Evolutionary conservation across 2,329 filamentous ascomycete genomes (phyloP).

Genomic region (Pseudogymnoascus sp.): DNA sequence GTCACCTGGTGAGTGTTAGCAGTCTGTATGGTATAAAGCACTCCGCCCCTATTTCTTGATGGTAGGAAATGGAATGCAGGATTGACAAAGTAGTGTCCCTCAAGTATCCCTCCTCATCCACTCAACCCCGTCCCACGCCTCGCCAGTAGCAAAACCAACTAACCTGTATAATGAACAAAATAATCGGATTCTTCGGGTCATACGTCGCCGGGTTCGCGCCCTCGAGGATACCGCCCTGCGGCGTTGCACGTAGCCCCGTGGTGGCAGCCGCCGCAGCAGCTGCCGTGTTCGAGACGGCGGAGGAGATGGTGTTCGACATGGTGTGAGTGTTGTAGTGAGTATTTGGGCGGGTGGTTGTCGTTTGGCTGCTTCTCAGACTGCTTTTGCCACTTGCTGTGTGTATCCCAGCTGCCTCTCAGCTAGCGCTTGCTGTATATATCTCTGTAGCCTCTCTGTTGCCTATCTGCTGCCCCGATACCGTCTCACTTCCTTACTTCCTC

Average conservation of each 20-base stretch:
- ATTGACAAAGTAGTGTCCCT: background rate
- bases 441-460: background rate
- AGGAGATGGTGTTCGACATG: background rate
- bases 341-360: background rate
- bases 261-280: background rate
- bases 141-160: conserved; percentile 10
- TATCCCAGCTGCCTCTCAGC: background rate
- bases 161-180: conserved; percentile 63
- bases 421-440: background rate
- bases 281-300: conserved; percentile 8
- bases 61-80: background rate
- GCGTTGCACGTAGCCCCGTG: conserved; percentile 15
- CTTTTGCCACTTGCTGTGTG: background rate
- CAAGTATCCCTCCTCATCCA: background rate
- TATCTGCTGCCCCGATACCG: background rate
- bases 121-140: background rate
- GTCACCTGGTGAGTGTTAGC: conserved; percentile 41
- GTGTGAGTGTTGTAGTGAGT: background rate
- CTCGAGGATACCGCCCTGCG: conserved; percentile 56
- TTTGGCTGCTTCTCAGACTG: background rate
- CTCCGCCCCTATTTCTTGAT: background rate
- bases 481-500: background rate
- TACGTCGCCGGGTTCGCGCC: conserved; percentile 52
- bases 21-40: background rate
- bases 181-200: conserved; percentile 55